Base-by-base conservation (phyloP, 2,329 filamentous ascomycete genomes). In the Aspergillus sp. region DNA sequence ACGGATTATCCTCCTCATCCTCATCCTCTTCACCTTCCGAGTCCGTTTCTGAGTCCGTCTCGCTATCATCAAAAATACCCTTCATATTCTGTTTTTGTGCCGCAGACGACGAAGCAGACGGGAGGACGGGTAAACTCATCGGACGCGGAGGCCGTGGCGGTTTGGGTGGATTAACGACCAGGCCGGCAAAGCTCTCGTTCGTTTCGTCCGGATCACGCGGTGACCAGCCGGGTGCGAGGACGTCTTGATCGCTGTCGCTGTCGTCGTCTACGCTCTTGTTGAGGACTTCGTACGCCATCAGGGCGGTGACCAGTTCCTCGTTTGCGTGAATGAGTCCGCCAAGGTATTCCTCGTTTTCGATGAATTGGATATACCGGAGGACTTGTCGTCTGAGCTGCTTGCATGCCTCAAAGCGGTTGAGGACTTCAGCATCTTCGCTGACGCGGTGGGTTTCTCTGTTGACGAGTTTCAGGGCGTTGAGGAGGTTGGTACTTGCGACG, bases 281-380 rank as follows among this genome's bases (percentile, higher is more conserved):
- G 52, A 97, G 80, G 57, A 96, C 87, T 68, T 97, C 91, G 61
- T 89, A 98, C 0, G 89, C 86, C 80, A 94, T 95, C 48, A 98
- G 76, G 1, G 90, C 88, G 51, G 85, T 85, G 36, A 97, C 87
- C n/a, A 98, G 82, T 67, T 94, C 87, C 59, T 98, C 93, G 59
- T 98, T 97, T 53, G 91, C 90, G 59, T 93, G 88, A 12, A 98
- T 82, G 4, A 98, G 76, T 50, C 88, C 84, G 38, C 91, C 93
- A 6, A 98, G 82, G 76, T 86, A 96, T 60, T 97, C 83, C 61
- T 97, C 91, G 6, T 82, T 84, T 63, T 95, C 88, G 8, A 97
- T 85, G 43, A 89, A 79, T 61, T 97, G 88, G 52, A 97, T 95
- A 64, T 96, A 97, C 47, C 89, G 85, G 35, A 97, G 65, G 29